Conservation (phyloP, 805 yeast species). For the Candida patagonica region DNA sequence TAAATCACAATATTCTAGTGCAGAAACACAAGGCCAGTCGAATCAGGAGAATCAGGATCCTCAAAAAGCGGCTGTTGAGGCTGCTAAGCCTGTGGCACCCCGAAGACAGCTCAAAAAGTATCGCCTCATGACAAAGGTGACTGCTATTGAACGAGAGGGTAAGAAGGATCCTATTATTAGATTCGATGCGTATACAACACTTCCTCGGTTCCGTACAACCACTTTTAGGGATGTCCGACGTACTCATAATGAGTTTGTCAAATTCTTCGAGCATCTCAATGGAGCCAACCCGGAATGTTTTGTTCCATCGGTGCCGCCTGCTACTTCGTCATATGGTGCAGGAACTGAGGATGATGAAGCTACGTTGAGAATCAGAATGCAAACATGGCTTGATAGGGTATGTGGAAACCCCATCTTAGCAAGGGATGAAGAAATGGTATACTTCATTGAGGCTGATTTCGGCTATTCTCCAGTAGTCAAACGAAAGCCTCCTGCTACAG, state of each 20-base stretch:
- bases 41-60: no score
- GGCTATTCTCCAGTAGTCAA: constrained; percentile 55
- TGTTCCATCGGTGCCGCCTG: constrained; percentile 77
- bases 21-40: no score
- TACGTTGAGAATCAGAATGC: constrained; percentile 51
- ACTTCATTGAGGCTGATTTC: constrained; percentile 72
- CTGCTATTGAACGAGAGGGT: constrained; percentile 62
- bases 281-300: constrained; percentile 85
- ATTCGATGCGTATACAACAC: constrained; percentile 58
- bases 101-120: constrained; percentile 22
- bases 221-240: constrained; percentile 68
- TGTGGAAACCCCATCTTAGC: constrained; percentile 67
- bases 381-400: constrained; percentile 78
- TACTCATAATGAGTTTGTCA: constrained; percentile 66
- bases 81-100: neutral
- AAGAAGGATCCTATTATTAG: constrained; percentile 72
- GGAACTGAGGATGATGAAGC: constrained; percentile 72
- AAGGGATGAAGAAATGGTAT: constrained; percentile 79
- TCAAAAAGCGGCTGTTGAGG: constrained; percentile 2
- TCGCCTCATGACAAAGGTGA: constrained; percentile 46
- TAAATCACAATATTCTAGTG: neutral
- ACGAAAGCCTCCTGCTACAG: constrained; percentile 64
- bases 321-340: constrained; percentile 70
- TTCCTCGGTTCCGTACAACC: constrained; percentile 68
- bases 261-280: constrained; percentile 67